Base-by-base conservation (phyloP, 192 early-diverging fungal species). In the Powellomyces hirtus region DNA sequence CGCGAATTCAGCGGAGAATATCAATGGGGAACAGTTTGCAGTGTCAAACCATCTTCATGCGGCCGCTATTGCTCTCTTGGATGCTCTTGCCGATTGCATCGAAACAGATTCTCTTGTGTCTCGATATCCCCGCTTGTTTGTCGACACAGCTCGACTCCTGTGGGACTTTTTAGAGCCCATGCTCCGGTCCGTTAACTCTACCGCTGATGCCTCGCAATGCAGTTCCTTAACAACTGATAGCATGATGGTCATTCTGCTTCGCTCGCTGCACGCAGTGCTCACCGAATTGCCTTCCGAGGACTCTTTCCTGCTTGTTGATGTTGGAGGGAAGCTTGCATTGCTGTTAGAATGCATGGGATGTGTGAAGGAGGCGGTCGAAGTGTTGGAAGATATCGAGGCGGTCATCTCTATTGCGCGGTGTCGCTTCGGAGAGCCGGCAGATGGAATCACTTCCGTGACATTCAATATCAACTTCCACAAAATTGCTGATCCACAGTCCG, bases 121-220 rank as follows among this genome's bases (percentile, higher is more conserved):
- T 11, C 11, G 31, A 27, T 53, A 26, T 24, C 75, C 78, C 20
- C 6, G 56, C 18, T 58, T 76, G 27, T 65, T 80, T 45, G 56
- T 77, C 16, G 81, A 80, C 45, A 36, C 62, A 26, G 68, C 61
- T 0, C 44, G 59, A 14, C 38, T 77, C 2, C 29, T 83, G 10
- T 83, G 70, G 73, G 38, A 44, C 50, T 77, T 77, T 57, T 38
- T 78, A 38, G 75, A 80, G 38, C 81, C 75, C 20, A 65, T 70
- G 22, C 26, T 80, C 22, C 53, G 66, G n/a, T 68, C 76, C 13
- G 40, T 74, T 20, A 51, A 62, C 31, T 50, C 49, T 5, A 29
- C 66, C 4, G 46, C 51, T 18, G 68, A 55, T 30, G 42, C 50
- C 4, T 24, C 33, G 4, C 52, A 66, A 24, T 60, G 26, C 30